Conservation (phyloP, 2,329 filamentous ascomycete species). For the Apiospora kogelbergensis region DNA sequence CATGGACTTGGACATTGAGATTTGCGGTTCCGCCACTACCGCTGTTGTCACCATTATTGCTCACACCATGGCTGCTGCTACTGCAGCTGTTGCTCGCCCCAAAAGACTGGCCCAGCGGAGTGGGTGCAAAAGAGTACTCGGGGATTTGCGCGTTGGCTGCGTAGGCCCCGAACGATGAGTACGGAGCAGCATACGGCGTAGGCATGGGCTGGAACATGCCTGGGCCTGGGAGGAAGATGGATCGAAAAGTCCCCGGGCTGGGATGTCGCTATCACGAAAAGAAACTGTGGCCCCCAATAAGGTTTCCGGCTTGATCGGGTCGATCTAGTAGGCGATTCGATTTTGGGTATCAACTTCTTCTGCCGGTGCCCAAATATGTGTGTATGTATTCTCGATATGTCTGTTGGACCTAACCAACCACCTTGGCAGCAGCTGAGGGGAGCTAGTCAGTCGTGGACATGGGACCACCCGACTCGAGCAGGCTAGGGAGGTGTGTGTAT, state of each 20-base stretch:
- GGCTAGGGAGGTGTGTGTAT: not conserved
- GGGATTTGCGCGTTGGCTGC: constrained; percentile 25
- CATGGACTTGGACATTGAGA: not conserved
- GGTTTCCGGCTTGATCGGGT: not conserved
- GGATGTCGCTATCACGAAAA: not conserved
- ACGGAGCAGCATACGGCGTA: constrained; percentile 46
- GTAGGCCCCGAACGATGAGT: constrained; percentile 41
- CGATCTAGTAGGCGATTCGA: not conserved
- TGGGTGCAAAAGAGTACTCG: constrained; percentile 29
- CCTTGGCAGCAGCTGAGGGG: not conserved
- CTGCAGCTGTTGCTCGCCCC: constrained; percentile 18
- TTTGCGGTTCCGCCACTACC: not conserved
- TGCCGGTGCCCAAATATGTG: not conserved
- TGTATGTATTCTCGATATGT: not conserved
- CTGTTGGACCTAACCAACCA: not conserved
- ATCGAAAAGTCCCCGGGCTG: not conserved
- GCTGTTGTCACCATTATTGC: too few species aligned
- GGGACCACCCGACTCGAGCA: constrained; percentile 2
- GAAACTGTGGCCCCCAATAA: not conserved
- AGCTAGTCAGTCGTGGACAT: constrained; percentile 4
- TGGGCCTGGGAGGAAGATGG: constrained; percentile 10
- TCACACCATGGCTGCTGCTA: constrained; percentile 7
- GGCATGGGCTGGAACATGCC: constrained; percentile 58
- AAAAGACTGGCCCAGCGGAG: constrained; percentile 28
- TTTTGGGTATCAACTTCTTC: not conserved